Conservation (phyloP, 257 asterid species). For the Sherardia arvensis region DNA sequence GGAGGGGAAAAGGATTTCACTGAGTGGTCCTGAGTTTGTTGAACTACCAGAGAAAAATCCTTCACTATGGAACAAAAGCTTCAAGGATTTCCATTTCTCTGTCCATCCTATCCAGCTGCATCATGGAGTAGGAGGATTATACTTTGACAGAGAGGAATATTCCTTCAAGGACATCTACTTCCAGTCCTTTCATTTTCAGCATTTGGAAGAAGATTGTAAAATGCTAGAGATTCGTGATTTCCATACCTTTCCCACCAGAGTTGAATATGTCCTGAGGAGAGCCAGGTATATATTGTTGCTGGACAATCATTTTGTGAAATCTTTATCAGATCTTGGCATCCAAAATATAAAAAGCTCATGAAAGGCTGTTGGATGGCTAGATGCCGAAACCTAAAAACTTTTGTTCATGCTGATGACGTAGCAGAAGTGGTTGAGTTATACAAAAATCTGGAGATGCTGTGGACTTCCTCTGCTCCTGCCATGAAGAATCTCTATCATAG, state of each 20-base stretch:
- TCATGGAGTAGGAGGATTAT: slow-evolving; percentile 7
- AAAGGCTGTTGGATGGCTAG: slow-evolving; percentile 15
- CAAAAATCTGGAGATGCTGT: not conserved
- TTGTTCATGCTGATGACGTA: not conserved
- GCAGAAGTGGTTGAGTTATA: slow-evolving; percentile 2
- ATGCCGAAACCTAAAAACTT: slow-evolving; percentile 3
- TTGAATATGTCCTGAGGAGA: slow-evolving; percentile 3
- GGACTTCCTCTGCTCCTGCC: slow-evolving; percentile 10
- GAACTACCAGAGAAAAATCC: slow-evolving; percentile 4
- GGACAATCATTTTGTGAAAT: slow-evolving; percentile 8
- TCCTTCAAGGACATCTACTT: slow-evolving; percentile 2
- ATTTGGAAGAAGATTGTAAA: not conserved
- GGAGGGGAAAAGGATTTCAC: not conserved
- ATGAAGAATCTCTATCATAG: slow-evolving; percentile 5
- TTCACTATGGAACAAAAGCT: not conserved
- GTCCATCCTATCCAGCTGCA: slow-evolving; percentile 8
- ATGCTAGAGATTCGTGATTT: slow-evolving; percentile 14
- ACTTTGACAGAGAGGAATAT: slow-evolving; percentile 3
- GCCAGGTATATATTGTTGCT: slow-evolving; percentile 4
- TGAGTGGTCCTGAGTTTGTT: slow-evolving; percentile 8
- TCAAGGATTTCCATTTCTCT: slow-evolving; percentile 8
- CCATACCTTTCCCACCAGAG: not conserved
- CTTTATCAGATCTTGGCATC: slow-evolving; percentile 11
- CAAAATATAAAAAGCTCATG: not conserved
- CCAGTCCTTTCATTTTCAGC: not conserved